Evolutionary conservation across 768 basidiomycete species (phyloP).

Genomic region (Rhizopogon roseolus): DNA sequence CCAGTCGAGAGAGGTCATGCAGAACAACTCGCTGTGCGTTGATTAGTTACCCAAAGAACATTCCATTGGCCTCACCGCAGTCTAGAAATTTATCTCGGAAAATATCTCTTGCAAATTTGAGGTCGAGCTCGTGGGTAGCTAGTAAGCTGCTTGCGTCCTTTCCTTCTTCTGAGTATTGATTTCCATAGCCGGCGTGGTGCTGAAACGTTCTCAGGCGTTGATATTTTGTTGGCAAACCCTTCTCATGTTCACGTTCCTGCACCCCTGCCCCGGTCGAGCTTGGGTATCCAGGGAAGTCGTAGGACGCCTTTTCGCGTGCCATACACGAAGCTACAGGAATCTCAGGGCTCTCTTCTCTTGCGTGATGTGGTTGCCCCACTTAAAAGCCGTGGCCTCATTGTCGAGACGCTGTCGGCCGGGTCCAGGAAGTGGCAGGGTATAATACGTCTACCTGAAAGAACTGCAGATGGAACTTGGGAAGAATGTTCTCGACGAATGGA

Average conservation of each 20-base stretch:
- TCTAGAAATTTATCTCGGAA: constrained; percentile 45
- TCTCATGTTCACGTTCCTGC: constrained; percentile 38
- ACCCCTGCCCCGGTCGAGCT: constrained; percentile 17
- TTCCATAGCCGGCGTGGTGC: constrained; percentile 36
- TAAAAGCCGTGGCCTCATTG: constrained; percentile 40
- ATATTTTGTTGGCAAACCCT: constrained; percentile 43
- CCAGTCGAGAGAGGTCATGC: constrained; percentile 37
- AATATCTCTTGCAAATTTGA: constrained; percentile 45
- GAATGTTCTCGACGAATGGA: constrained; percentile 17
- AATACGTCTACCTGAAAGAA: constrained; percentile 38
- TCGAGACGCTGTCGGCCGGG: constrained; percentile 27
- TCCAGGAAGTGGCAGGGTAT: constrained; percentile 48
- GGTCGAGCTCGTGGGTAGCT: constrained; percentile 46
- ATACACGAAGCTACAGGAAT: not conserved
- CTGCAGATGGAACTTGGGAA: constrained; percentile 22
- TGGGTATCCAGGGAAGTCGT: not conserved
- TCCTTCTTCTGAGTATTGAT: not conserved
- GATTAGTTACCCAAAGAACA: not conserved
- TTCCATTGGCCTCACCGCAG: not conserved
- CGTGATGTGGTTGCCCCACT: constrained; percentile 39
- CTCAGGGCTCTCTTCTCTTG: constrained; percentile 24
- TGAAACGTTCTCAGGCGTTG: constrained; percentile 29
- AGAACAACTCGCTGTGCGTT: constrained; percentile 40
- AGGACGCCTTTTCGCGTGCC: not conserved
- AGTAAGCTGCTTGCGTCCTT: constrained; percentile 38